Evolutionary conservation across 768 basidiomycete species (phyloP), one percentile per base, ranked within the genome.

Genomic region (Trametes coccinea): DNA sequence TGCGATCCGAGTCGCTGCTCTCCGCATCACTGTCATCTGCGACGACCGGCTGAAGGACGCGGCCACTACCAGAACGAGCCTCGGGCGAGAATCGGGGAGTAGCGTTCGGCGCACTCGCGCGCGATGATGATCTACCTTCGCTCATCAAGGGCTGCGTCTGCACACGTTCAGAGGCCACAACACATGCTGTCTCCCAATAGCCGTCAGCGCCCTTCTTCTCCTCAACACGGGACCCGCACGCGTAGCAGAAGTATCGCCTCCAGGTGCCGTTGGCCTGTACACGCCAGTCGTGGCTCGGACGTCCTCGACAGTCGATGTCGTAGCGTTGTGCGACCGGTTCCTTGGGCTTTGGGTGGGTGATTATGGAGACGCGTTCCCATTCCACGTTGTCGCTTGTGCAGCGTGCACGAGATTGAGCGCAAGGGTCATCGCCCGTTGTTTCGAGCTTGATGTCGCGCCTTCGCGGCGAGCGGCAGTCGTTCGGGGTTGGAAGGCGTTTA

Each of bases 161-260:
- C 48, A 49, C 9, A 13, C 7, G 43, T 30, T 54, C 43, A 16
- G 48, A 30, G 13, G 33, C 2, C 1, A 31, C 44, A 10, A 30
- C 33, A 7, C 49, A 43, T 31, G 31, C 48, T 5, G 48, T 16
- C 11, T 2, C 49, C 66, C 66, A 67, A 27, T 29, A 64, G 1
- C 60, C 53, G n/a, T 58, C 43, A 22, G 22, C 22, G 10, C 11
- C 14, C 41, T 64, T 64, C 53, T 56, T 63, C 57, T 67, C 66
- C 10, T 44, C n/a, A 5, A 62, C 56, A 4, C 39, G 9, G 16
- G 44, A 30, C 1, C 51, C 49, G 17, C 62, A 67, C 4, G n/a
- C 11, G 0, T 3, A 16, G 50, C 66, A 67, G 8, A 61, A 5
- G 30, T 67, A 67, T 6, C n/a, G 34, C 31, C 66, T 53, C 17